Conservation (phyloP, 129 eudicot genomes). For the Centaurea solstitialis region DNA sequence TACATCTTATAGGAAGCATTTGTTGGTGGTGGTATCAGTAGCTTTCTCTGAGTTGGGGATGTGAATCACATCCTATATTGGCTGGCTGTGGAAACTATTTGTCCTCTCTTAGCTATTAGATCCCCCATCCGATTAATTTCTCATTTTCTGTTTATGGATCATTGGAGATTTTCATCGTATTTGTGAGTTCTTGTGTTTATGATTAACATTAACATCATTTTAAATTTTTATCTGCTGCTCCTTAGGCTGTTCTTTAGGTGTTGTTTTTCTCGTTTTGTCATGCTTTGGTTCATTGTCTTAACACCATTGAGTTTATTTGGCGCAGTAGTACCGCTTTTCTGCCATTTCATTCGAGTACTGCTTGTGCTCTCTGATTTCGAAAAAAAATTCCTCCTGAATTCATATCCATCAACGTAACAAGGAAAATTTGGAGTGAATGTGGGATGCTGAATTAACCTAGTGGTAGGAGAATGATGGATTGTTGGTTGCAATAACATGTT, state of each 20-base stretch:
- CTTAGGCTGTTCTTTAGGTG: background rate
- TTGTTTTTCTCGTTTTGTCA: background rate
- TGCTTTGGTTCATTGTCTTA: background rate
- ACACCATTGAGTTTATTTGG: background rate
- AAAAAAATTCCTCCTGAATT: background rate
- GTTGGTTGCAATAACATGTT: background rate
- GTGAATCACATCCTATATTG: background rate
- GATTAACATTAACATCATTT: background rate
- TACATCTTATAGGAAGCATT: background rate
- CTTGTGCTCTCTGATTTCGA: background rate
- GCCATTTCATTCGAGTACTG: background rate
- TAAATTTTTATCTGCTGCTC: background rate
- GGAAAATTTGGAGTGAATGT: background rate
- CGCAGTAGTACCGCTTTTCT: background rate
- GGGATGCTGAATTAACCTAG: background rate
- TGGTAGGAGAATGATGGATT: background rate
- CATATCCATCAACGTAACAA: background rate
- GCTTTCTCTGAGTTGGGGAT: background rate
- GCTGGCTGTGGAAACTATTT: background rate
- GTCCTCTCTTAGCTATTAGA: background rate
- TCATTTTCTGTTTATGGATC: background rate
- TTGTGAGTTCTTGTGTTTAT: background rate
- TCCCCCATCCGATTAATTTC: background rate
- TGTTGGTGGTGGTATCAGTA: background rate
- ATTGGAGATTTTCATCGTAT: background rate